Percentiles rank a stretch among this genome's conserved stretches.
Conservation (phyloP, 2,329 filamentous ascomycete genomes). For the Colletotrichum noveboracense region DNA sequence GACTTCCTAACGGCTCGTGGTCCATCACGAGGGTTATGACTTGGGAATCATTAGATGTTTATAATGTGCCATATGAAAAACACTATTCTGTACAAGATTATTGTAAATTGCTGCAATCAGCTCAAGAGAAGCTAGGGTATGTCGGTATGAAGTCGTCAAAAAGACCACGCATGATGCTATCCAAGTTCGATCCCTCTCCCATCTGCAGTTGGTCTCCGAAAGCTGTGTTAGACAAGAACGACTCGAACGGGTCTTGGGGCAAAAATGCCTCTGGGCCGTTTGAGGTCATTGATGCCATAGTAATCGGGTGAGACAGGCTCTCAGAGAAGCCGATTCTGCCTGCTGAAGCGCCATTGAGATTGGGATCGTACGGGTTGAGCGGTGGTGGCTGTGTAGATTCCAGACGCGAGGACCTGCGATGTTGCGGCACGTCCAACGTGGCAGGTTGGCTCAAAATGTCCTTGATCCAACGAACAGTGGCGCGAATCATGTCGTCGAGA, state of each 20-base stretch:
- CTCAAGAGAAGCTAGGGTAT: not conserved
- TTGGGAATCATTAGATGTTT: not conserved
- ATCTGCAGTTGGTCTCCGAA: constrained; percentile 33
- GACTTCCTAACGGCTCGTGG: constrained; percentile 59
- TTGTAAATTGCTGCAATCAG: not conserved
- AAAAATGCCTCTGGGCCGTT: not conserved
- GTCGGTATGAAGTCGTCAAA: constrained; percentile 43
- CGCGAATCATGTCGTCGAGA: constrained; percentile 41
- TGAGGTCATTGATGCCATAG: not conserved
- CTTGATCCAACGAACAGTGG: constrained; percentile 33
- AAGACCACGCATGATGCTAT: constrained; percentile 36
- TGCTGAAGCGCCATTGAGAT: not conserved
- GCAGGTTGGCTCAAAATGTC: not conserved
- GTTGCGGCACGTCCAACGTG: not conserved
- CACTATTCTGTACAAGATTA: not conserved
- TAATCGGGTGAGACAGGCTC: not conserved
- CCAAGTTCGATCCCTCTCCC: constrained; percentile 33
- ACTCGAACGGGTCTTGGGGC: constrained; percentile 25
- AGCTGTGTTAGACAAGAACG: constrained; percentile 27
- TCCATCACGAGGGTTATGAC: not conserved
- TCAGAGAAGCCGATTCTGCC: not conserved
- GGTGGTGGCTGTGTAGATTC: not conserved
- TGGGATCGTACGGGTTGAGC: not conserved
- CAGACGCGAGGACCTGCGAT: not conserved
- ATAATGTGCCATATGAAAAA: not conserved